Evolutionary conservation across 176 grass and related monocot genomes (phyloP), one percentile per base, ranked within the genome.

Genomic region (Alopecurus myosuroides): DNA sequence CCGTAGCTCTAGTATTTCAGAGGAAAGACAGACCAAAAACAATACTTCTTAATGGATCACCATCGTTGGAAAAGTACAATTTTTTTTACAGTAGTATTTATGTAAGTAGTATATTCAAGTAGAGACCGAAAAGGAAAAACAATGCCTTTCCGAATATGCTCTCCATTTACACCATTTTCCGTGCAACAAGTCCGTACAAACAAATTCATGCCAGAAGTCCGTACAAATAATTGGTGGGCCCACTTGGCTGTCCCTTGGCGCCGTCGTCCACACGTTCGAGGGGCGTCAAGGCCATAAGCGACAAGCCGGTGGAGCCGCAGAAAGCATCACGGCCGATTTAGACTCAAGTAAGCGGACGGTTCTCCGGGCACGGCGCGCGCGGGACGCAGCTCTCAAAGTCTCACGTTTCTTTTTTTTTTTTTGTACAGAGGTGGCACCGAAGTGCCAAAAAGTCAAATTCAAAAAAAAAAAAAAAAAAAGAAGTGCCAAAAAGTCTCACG

Each of bases 251-350:
- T 5, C 34, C 35, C 18, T 36, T 10, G 26, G 6, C 60, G 28
- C 7, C 25, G 12, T 11, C 30, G 78, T 76, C 85, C 78, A 76
- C 85, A 75, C 0, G 41, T 62, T 73, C 9, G 29, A 37, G 30
- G 12, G 49, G 19, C 7, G 3, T 52, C 34, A 23, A 42, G 85
- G 57, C 49, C 61, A 35, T 1, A 25, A 3, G 28, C 48, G 67
- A 80, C 77, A 80, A 10, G 29, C 13, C 11, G 48, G 85, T 82
- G 85, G 79, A 40, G 48, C 70, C 58, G 1, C 1, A 12, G 46
- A 57, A n/a, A 28, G 37, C 36, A 48, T 73, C 51, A 67, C 7
- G 79, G 4, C 28, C 48, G 72, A 77, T 84, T 88, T 74, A 19
- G 81, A 84, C 84, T 78, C 12, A 11, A 23, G 49, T 2, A 18